Evolutionary conservation across 257 asterid genomes (phyloP), one percentile per base, ranked within the genome.

Genomic region (Capsicum baccatum): DNA sequence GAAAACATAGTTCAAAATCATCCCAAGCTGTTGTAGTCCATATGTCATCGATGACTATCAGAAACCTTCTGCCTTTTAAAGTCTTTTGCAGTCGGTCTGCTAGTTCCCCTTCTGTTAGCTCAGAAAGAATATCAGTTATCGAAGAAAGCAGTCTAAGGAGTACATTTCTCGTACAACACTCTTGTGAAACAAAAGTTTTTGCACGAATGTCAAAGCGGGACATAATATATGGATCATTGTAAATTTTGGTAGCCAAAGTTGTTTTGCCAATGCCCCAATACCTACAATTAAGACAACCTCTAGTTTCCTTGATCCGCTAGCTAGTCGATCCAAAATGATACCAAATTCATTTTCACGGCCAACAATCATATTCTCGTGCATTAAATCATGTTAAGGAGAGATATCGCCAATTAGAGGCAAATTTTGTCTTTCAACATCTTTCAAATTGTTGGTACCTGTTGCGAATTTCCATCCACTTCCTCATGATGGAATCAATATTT

Each of bases 181-280:
- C 15, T 12, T 54, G 84, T 6, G 81, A 54, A 6, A 79, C 87
- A 79, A 3, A 26, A 55, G 84, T 64, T 83, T 83, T 79, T 35
- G 87, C 84, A 19, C 81, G 81, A 66, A 79, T 8, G n/a, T 84
- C 79, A 50, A 84, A 84, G 52, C 55, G 50, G 42, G 14, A 55
- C 37, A 15, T 9, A 54, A 67, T 74, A 21, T 2, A 15, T 10
- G 80, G 81, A 55, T 68, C 33, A 13, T 15, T 59, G 9, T 58
- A 85, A 11, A 81, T 63, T 59, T 79, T 79, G 17, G 26, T 79
- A 1, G 84, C 84, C 26, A 84, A 54, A 14, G 84, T 84, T 37
- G 87, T 79, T 59, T 84, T 79, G 33, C 87, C 86, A 1, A 78
- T 39, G n/a, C 86, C 83, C 79, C 67, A 83, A 84, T 84, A 16